Evolutionary conservation across 2,329 filamentous ascomycete species (phyloP).

Genomic region (Drechmeria coniospora): DNA sequence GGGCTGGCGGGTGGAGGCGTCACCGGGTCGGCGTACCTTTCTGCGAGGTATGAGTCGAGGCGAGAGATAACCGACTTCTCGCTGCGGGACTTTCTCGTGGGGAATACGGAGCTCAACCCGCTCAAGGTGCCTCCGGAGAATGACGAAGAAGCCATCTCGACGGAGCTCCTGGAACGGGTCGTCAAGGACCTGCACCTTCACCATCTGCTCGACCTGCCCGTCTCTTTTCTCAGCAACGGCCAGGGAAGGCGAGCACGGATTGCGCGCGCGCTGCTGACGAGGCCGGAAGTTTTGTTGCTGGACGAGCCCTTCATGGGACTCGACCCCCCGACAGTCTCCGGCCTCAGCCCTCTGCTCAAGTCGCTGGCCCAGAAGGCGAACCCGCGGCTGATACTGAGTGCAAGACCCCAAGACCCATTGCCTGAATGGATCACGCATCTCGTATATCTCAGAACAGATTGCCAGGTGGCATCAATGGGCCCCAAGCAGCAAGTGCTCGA

Average conservation of each 20-base stretch:
- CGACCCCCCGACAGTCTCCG: slow-evolving; percentile 65
- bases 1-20: slow-evolving; percentile 31
- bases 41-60: slow-evolving; percentile 77
- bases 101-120: slow-evolving; percentile 72
- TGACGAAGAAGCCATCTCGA: slow-evolving; percentile 30
- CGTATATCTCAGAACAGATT: slow-evolving; percentile 52
- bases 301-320: slow-evolving; percentile 96
- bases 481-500: slow-evolving; percentile 46
- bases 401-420: slow-evolving; percentile 72
- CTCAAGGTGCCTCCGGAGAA: slow-evolving; percentile 25
- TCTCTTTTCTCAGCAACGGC: slow-evolving; percentile 84
- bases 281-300: slow-evolving; percentile 67
- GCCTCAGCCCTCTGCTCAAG: slow-evolving; percentile 55
- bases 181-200: slow-evolving; percentile 54
- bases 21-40: slow-evolving; percentile 64
- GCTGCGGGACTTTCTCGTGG: slow-evolving; percentile 63
- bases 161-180: slow-evolving; percentile 41
- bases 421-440: slow-evolving; percentile 86
- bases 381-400: slow-evolving; percentile 61
- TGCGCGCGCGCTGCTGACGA: slow-evolving; percentile 64
- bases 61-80: slow-evolving; percentile 81
- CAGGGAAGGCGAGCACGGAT: slow-evolving; percentile 80
- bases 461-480: slow-evolving; percentile 51
- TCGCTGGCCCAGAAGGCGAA: slow-evolving; percentile 48
- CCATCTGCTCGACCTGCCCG: slow-evolving; percentile 60